Percentiles rank a stretch among this genome's conserved stretches.
These are phyloP conservation scores for Galerina marginata DNA, from an alignment of 768 basidiomycete species.

Conservation along the genomic window DNA sequence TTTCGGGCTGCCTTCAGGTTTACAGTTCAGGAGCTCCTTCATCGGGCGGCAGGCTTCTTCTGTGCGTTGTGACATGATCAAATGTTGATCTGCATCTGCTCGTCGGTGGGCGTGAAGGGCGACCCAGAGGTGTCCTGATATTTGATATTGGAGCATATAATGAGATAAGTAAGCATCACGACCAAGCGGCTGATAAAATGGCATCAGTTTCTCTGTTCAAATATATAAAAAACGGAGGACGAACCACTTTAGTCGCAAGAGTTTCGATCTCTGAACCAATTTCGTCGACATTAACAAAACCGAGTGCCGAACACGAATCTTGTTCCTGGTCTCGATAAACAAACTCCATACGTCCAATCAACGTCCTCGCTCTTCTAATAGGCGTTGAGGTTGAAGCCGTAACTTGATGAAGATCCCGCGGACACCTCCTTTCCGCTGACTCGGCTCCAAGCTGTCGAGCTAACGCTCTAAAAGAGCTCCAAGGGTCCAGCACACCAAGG, in stretches of 20 bases:
- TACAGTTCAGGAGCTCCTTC: conserved; percentile 35
- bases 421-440: conserved; percentile 63
- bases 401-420: conserved; percentile 44
- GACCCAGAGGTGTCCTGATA: conserved; percentile 67
- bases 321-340: conserved; percentile 39
- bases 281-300: conserved; percentile 36
- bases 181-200: conserved; percentile 34
- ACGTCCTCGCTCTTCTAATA: conserved; percentile 60
- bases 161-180: conserved; percentile 38
- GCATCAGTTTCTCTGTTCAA: neutral
- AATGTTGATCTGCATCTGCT: conserved; percentile 46
- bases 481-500: conserved; percentile 24
- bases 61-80: conserved; percentile 54
- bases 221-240: conserved; percentile 16
- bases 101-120: conserved; percentile 73
- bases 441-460: conserved; percentile 55
- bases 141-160: conserved; percentile 53
- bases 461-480: conserved; percentile 71
- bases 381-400: conserved; percentile 42
- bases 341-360: conserved; percentile 61
- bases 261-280: conserved; percentile 47
- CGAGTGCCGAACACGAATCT: conserved; percentile 30
- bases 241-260: conserved; percentile 49
- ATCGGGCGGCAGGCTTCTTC: conserved; percentile 59
- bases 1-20: conserved; percentile 15